A percentile compares a stretch with the other conserved stretches of the same genome.
phyloP scores from a whole-genome alignment of 169 alveolate genomes.

The Cryptosporidium bovis region DNA sequence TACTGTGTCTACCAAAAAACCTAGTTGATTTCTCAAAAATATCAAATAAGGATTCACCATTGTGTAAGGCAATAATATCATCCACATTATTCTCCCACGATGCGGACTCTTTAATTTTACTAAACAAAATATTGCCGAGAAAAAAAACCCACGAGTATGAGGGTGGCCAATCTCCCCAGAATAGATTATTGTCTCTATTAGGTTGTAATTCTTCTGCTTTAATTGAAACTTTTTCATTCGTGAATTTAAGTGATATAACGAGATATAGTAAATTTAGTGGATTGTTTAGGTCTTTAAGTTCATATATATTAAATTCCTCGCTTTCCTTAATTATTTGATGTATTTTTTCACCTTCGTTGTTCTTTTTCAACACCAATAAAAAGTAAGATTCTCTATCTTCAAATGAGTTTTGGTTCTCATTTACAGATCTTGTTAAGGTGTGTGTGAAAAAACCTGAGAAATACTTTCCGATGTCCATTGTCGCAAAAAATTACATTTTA shows the following conservation, averaged over 20 bases:
- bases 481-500: conserved; percentile 9
- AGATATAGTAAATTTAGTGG: conserved; percentile 16
- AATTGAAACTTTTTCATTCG: conserved; percentile 46
- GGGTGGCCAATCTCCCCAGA: conserved; percentile 76
- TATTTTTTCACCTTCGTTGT: conserved; percentile 32
- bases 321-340: conserved; percentile 31
- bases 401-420: conserved; percentile 57
- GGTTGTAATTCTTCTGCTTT: conserved; percentile 71
- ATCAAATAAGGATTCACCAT: conserved; percentile 72
- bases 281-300: conserved; percentile 24
- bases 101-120: conserved; percentile 22
- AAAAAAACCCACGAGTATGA: conserved; percentile 69
- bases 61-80: conserved; percentile 44
- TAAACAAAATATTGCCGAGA: conserved; percentile 49
- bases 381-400: conserved; percentile 75
- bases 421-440: conserved; percentile 50
- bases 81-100: conserved; percentile 41
- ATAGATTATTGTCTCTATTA: conserved; percentile 26
- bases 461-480: conserved; percentile 53
- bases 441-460: conserved; percentile 69
- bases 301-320: conserved; percentile 46
- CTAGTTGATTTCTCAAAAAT: conserved; percentile 47
- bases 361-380: conserved; percentile 33
- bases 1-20: neutral
- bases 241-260: conserved; percentile 40